phyloP scores from a whole-genome alignment of 257 asterid species.

The Dorcoceras hygrometricum region DNA sequence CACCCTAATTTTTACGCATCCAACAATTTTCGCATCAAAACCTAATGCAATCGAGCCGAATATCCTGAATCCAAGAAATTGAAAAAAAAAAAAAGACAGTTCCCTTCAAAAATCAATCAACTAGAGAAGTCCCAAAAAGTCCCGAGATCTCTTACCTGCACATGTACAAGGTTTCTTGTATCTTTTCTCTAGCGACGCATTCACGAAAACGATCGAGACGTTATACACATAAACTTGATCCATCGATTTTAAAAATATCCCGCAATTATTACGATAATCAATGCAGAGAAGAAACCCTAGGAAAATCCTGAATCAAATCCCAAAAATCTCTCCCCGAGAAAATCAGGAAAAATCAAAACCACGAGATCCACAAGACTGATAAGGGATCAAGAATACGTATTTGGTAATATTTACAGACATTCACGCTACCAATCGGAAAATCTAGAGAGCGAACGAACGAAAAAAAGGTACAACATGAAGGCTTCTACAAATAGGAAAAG shows the following conservation, averaged over 20 bases:
- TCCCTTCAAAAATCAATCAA: background rate
- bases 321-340: conserved; percentile 21
- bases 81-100: conserved; percentile 1
- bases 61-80: background rate
- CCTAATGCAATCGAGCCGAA: conserved; percentile 12
- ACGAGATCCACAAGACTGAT: background rate
- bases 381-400: conserved; percentile 5
- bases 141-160: conserved; percentile 35
- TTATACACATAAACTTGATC: conserved; percentile 14
- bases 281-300: conserved; percentile 28
- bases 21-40: conserved; percentile 36
- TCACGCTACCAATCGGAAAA: conserved; percentile 26
- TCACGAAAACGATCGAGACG: conserved; percentile 19
- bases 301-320: conserved; percentile 28
- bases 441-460: conserved; percentile 16
- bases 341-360: conserved; percentile 10
- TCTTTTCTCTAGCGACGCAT: conserved; percentile 40
- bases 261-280: conserved; percentile 13
- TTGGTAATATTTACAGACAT: conserved; percentile 14
- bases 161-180: conserved; percentile 29
- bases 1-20: conserved; percentile 25
- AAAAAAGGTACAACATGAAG: background rate
- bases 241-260: conserved; percentile 18
- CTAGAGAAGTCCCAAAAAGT: too few relatives aligned
- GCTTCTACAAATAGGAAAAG: conserved; percentile 21